Conservation (phyloP, 1,139 yeast genomes). For the Protomyces arabidopsidicola region DNA sequence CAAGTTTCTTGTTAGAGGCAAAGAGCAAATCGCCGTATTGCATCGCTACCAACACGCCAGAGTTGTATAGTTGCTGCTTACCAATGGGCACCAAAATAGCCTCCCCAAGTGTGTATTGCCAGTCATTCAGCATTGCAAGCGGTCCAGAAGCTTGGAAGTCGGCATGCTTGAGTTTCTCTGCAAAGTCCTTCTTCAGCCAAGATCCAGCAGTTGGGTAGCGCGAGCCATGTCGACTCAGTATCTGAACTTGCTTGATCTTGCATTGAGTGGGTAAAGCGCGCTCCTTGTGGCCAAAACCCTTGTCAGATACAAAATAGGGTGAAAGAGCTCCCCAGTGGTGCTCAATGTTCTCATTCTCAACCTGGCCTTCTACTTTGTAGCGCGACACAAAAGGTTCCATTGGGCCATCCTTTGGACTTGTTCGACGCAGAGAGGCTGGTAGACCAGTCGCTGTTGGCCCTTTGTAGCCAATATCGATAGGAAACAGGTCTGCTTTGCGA, state of each 20-base stretch:
- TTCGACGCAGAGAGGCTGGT: conserved; percentile 7
- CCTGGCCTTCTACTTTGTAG: conserved; percentile 14
- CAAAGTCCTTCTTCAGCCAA: conserved; percentile 1
- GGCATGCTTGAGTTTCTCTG: conserved; percentile 2
- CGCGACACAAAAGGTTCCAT: conserved; percentile 2
- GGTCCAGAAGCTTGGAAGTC: conserved; percentile 9
- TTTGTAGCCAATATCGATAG: conserved; percentile 10
- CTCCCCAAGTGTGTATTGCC: conserved; percentile 24
- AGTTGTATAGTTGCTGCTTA: conserved; percentile 23
- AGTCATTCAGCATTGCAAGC: conserved; percentile 5
- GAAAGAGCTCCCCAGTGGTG: conserved; percentile 19
- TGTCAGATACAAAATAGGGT: conserved; percentile 17
- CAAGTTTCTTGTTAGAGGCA: conserved; percentile 7
- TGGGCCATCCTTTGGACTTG: conserved; percentile 2
- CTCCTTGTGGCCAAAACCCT: conserved; percentile 17
- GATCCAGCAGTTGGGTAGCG: conserved; percentile 25
- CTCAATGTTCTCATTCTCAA: conserved; percentile 4
- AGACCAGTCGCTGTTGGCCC: conserved; percentile 17
- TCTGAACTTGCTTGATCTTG: conserved; percentile 18
- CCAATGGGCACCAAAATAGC: conserved; percentile 23
- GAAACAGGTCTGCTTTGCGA: neutral
- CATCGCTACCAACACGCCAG: conserved; percentile 21
- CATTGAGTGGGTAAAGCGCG: conserved; percentile 7
- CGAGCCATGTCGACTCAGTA: conserved; percentile 19
- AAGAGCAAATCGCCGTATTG: conserved; percentile 12